These are phyloP conservation scores for Closterium sp. DNA, from an alignment of 139 green algal species.

Conservation along the genomic window DNA sequence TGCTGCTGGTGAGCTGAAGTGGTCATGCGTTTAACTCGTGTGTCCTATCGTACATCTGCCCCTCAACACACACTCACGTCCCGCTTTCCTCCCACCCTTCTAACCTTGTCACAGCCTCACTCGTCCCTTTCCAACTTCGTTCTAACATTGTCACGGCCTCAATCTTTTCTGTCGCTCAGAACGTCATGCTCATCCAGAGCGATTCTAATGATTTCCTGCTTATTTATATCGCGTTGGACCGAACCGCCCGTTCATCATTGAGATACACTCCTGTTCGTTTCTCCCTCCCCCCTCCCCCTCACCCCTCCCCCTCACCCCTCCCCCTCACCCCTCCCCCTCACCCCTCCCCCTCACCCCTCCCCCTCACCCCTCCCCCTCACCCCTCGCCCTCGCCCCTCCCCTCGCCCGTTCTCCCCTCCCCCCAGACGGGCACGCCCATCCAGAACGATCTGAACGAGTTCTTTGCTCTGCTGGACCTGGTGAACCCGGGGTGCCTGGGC, in stretches of 20 bases:
- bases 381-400: not conserved
- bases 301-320: not conserved
- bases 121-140: not conserved
- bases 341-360: slow-evolving; percentile 52
- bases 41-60: not conserved
- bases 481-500: slow-evolving; percentile 89
- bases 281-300: not conserved
- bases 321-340: slow-evolving; percentile 71
- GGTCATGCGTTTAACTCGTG: no score
- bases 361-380: not conserved
- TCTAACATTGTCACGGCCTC: no score
- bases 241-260: no score
- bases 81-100: not conserved
- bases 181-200: no score
- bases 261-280: not conserved
- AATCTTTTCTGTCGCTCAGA: no score
- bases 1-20: slow-evolving; percentile 48
- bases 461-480: slow-evolving; percentile 90
- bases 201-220: no score
- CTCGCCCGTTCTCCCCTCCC: not conserved
- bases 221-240: no score
- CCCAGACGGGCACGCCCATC: slow-evolving; percentile 87
- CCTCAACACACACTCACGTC: not conserved
- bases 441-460: slow-evolving; percentile 95
- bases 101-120: not conserved